Percentiles rank a stretch among this genome's conserved stretches.
Conservation (phyloP, 805 yeast species). For the Phaffomyces antillensis region DNA sequence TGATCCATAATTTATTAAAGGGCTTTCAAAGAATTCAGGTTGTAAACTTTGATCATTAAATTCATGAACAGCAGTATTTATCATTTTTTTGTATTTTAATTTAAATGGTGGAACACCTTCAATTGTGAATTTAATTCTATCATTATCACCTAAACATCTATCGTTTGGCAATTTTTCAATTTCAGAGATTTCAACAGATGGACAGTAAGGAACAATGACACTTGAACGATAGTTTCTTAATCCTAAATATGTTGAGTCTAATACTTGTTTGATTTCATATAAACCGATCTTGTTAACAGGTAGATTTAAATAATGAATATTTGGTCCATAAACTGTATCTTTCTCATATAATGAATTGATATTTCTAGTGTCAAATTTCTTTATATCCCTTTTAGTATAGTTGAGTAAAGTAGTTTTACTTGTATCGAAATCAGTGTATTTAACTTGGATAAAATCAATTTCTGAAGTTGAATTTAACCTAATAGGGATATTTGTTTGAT, state of each 20-base stretch:
- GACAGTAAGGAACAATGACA: constrained; percentile 69
- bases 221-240: constrained; percentile 56
- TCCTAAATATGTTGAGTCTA: constrained; percentile 56
- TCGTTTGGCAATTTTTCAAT: constrained; percentile 30
- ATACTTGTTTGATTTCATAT: constrained; percentile 63
- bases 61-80: constrained; percentile 29
- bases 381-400: constrained; percentile 52
- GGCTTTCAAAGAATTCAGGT: constrained; percentile 47
- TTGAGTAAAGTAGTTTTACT: constrained; percentile 40
- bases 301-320: constrained; percentile 52
- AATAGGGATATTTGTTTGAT: constrained; percentile 52
- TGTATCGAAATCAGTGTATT: constrained; percentile 48
- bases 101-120: constrained; percentile 77
- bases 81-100: constrained; percentile 44
- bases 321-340: constrained; percentile 21
- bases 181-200: constrained; percentile 49
- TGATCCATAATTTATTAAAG: constrained; percentile 32
- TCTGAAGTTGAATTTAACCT: constrained; percentile 74
- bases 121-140: constrained; percentile 45
- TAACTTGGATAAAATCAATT: constrained; percentile 59
- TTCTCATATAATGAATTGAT: constrained; percentile 17
- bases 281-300: constrained; percentile 67
- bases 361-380: constrained; percentile 24
- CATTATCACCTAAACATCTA: constrained; percentile 58
- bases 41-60: constrained; percentile 38